Base-by-base conservation (phyloP, 2,329 filamentous ascomycete genomes). In the Microcyclospora tardicrescens region DNA sequence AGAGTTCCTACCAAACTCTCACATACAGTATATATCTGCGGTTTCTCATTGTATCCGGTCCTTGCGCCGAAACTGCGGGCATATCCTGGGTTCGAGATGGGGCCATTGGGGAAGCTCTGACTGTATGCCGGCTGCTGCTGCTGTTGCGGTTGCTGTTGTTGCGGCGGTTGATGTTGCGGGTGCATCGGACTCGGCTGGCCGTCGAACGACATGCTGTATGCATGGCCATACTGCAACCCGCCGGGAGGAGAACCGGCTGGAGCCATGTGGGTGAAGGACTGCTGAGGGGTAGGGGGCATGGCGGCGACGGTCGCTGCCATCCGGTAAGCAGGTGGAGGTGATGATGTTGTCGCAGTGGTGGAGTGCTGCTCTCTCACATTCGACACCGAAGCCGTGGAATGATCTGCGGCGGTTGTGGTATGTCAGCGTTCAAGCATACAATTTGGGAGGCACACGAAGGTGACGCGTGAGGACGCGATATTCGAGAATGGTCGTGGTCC, bases 21-120 rank as follows among this genome's bases (percentile, higher is more conserved):
- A 50, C 62, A 36, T 51, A 68, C 65, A 8, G 67, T 69, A 48
- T 70, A 70, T 45, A 70, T 70, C 51, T 69, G 66, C 33, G 67
- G 64, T 54, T 58, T 54, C 28, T 65, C 54, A 16, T 40, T 40
- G 38, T 49, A 43, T 13, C 42, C 46, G n/a, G 45, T 46, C n/a
- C 46, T 42, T 11, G 50, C 51, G 34, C 54, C 55, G 37, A 58
- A 58, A 40, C 52, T 56, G 36, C 54, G 41, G 36, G 54, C 51
- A 44, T 55, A 64, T 16, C 63, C 62, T 46, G 65, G 60, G 41
- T 58, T 54, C 39, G 47, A 47, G 32, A 56, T 43, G n/a, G 55
- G 53, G 5, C 53, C 55, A 40, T 55, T 56, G 19, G 54, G 46
- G 43, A 56, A 56, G 44, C 50, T 55, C 45, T 57, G 54, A 33